Base-by-base conservation (phyloP, 129 eudicot genomes). In the Saussurea involucrata region DNA sequence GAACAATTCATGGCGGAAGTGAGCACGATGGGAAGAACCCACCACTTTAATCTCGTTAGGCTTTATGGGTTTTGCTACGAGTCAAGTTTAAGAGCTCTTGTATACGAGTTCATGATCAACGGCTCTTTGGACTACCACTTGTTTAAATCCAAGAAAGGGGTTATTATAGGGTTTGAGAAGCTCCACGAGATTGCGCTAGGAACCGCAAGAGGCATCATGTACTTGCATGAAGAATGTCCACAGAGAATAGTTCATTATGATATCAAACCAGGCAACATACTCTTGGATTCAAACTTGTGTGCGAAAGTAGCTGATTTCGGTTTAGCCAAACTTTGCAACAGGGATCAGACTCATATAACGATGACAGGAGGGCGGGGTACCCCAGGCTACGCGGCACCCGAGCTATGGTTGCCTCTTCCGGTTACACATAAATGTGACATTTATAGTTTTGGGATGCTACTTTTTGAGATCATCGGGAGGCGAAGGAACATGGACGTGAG, bases 1-100 rank as follows among this genome's bases (percentile, higher is more conserved):
- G 70, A 82, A 71, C 86, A 82, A 24, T 82, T 82, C 65, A 82
- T 71, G 75, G 86, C 86, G 2, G 86, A 82, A 34, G 64, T 82
- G 10, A 78, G 86, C 78, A 82, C 86, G 11, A 76, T 76, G 66
- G 85, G 86, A 72, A 72, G 86, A 82, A 82, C 86, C 4, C 81
- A 82, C 36, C 86, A 82, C 66, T 25, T 71, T 20, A 76, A 82
- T 29, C 75, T 82, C 3, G 82, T 82, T 21, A 49, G 71, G 75
- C 77, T 82, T 6, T 76, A 76, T 24, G 86, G 86, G 22, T 82
- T 82, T 66, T 76, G 86, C 75, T 82, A 70, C 32, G 77, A 64
- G 11, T 33, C 81, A 6, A 31, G 60, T 55, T 71, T 66, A 74
- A 72, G 40, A 76, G 86, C 86, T 1, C 71, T 82, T 6, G 86